Evolutionary conservation across 2,329 filamentous ascomycete species (phyloP).

Genomic region (Colletotrichum higginsianum): DNA sequence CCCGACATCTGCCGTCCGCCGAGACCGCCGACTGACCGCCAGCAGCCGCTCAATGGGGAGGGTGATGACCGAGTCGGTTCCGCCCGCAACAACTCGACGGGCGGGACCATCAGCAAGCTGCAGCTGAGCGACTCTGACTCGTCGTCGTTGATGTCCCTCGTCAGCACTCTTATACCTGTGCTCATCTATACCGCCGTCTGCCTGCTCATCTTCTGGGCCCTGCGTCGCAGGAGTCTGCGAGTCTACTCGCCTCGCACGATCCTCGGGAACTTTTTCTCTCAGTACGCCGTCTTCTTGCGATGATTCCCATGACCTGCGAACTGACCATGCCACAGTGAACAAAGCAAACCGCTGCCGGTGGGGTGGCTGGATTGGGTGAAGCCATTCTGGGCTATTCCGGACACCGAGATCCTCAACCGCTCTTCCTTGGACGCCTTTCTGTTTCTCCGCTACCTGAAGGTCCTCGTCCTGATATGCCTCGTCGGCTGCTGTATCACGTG

Average conservation of each 20-base stretch:
- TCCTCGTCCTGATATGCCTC: slow-evolving; percentile 82
- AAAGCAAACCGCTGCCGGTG: slow-evolving; percentile 60
- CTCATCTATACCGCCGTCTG: slow-evolving; percentile 64
- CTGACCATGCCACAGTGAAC: slow-evolving; percentile 28
- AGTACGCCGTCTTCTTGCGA: slow-evolving; percentile 56
- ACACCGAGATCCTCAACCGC: slow-evolving; percentile 88
- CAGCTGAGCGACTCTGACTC: slow-evolving; percentile 54
- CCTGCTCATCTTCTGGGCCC: slow-evolving; percentile 65
- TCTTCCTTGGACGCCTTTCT: slow-evolving; percentile 94
- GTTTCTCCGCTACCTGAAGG: slow-evolving; percentile 78
- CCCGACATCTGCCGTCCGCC: background rate
- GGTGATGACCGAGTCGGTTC: slow-evolving; percentile 61
- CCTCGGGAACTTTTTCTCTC: slow-evolving; percentile 62
- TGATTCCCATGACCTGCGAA: background rate
- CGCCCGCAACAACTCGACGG: slow-evolving; percentile 57
- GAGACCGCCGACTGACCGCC: slow-evolving; percentile 24
- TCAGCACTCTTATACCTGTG: slow-evolving; percentile 69
- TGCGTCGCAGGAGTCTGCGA: slow-evolving; percentile 63
- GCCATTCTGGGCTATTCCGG: slow-evolving; percentile 77
- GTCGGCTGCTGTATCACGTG: slow-evolving; percentile 87
- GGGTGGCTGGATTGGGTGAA: slow-evolving; percentile 78
- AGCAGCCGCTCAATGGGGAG: slow-evolving; percentile 36
- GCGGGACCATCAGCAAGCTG: slow-evolving; percentile 54
- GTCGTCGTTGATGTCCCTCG: slow-evolving; percentile 57
- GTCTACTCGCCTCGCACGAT: slow-evolving; percentile 71